Percentiles rank a stretch among this genome's conserved stretches.
These are phyloP conservation scores for Raffaelea albimanens DNA, from an alignment of 2,329 filamentous ascomycete genomes.

Conservation along the genomic window DNA sequence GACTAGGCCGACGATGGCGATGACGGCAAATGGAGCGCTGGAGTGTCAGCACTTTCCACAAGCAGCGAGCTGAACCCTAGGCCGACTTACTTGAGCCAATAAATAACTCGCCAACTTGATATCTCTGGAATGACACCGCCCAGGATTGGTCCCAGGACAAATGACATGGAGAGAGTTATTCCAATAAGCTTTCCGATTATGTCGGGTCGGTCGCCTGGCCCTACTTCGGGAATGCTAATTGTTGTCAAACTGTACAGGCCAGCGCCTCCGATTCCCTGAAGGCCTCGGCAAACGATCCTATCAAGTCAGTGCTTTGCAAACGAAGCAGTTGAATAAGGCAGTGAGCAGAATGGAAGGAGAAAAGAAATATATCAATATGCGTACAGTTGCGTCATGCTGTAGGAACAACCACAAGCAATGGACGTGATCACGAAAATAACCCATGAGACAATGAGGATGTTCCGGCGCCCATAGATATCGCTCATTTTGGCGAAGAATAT, in stretches of 20 bases:
- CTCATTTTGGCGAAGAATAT: conserved; percentile 19
- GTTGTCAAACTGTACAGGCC: conserved; percentile 53
- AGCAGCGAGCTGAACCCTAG: background rate
- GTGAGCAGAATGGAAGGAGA: background rate
- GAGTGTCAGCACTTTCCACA: too few relatives aligned
- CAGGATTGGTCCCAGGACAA: conserved; percentile 48
- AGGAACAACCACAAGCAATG: conserved; percentile 26
- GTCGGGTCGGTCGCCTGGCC: conserved; percentile 40
- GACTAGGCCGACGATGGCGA: conserved; percentile 37
- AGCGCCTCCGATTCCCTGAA: conserved; percentile 52
- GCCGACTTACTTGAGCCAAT: conserved; percentile 47
- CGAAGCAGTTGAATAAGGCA: background rate
- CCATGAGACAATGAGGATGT: conserved; percentile 24
- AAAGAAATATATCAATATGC: background rate
- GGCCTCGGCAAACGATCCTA: conserved; percentile 49
- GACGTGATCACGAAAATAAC: conserved; percentile 31
- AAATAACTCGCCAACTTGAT: conserved; percentile 49
- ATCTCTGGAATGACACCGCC: conserved; percentile 46
- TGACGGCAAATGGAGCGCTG: conserved; percentile 8
- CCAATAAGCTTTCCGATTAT: conserved; percentile 46
- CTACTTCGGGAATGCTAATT: conserved; percentile 46
- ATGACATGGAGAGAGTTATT: conserved; percentile 45
- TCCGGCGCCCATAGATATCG: conserved; percentile 32
- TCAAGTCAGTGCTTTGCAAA: background rate
- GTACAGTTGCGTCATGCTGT: conserved; percentile 22